phyloP scores from a whole-genome alignment of 2,329 filamentous ascomycete genomes.

The Fusarium veterinarium region DNA sequence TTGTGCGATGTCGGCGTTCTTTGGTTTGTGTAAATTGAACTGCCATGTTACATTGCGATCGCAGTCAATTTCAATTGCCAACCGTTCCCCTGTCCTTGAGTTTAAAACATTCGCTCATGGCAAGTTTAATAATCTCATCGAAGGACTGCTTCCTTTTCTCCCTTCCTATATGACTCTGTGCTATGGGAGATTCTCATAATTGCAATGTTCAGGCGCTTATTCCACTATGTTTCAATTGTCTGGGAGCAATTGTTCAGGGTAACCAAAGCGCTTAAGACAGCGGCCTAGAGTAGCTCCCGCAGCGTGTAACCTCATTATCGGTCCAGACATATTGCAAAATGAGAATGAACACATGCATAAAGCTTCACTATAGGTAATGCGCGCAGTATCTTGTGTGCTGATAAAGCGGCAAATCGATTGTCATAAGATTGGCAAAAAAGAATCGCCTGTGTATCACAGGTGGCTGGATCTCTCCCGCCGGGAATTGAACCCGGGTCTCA shows the following conservation, averaged over 20 bases:
- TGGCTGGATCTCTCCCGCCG: conserved; percentile 1
- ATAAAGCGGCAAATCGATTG: not conserved
- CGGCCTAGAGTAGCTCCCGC: rapidly evolving
- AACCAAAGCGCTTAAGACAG: rapidly evolving
- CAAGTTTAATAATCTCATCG: rapidly evolving
- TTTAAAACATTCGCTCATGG: rapidly evolving
- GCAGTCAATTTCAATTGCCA: rapidly evolving
- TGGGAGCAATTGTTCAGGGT: not conserved
- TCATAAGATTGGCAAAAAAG: not conserved
- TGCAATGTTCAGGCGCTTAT: not conserved
- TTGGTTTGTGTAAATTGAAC: rapidly evolving
- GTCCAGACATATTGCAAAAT: rapidly evolving
- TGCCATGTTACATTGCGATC: not conserved
- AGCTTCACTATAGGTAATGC: rapidly evolving
- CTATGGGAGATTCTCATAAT: rapidly evolving
- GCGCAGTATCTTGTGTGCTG: rapidly evolving
- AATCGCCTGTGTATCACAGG: not conserved
- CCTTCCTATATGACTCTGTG: rapidly evolving
- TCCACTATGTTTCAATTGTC: not conserved
- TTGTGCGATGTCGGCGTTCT: not conserved
- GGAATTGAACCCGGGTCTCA: too few species aligned
- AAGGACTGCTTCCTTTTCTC: rapidly evolving
- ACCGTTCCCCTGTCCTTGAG: rapidly evolving
- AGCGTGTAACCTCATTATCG: rapidly evolving
- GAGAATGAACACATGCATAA: not conserved